These are phyloP conservation scores for Striga asiatica DNA, from an alignment of 257 asterid species.

Conservation along the genomic window DNA sequence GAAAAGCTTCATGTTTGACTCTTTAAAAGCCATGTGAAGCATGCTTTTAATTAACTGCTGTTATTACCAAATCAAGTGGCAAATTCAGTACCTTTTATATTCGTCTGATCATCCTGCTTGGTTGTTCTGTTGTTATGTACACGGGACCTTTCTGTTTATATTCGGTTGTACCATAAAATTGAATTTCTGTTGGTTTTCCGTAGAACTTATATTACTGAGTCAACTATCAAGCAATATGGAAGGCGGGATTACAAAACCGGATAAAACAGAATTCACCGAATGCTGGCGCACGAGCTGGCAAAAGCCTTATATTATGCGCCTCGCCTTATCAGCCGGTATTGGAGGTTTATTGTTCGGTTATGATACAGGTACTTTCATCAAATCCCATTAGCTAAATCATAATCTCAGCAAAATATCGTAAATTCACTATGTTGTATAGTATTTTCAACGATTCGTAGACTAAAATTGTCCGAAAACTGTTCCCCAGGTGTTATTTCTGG, in stretches of 20 bases:
- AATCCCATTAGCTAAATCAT: neutral
- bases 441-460: neutral
- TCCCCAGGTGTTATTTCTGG: conserved; percentile 80
- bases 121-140: neutral
- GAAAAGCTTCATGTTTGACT: too few relatives aligned
- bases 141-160: too few relatives aligned
- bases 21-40: too few relatives aligned
- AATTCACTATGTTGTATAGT: too few relatives aligned
- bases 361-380: conserved; percentile 41
- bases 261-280: conserved; percentile 55
- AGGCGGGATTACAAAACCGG: conserved; percentile 43
- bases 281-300: conserved; percentile 56
- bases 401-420: too few relatives aligned
- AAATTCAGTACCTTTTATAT: too few relatives aligned
- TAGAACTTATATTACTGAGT: neutral
- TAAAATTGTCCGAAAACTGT: conserved; percentile 5
- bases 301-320: conserved; percentile 65
- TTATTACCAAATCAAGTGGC: too few relatives aligned
- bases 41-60: too few relatives aligned
- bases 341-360: conserved; percentile 79
- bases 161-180: neutral
- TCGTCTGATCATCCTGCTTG: neutral
- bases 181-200: neutral
- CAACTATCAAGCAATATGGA: conserved; percentile 26
- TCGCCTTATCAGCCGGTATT: conserved; percentile 74